Evolutionary conservation across 2,329 filamentous ascomycete species (phyloP).

Genomic region (Talaromyces sp.): DNA sequence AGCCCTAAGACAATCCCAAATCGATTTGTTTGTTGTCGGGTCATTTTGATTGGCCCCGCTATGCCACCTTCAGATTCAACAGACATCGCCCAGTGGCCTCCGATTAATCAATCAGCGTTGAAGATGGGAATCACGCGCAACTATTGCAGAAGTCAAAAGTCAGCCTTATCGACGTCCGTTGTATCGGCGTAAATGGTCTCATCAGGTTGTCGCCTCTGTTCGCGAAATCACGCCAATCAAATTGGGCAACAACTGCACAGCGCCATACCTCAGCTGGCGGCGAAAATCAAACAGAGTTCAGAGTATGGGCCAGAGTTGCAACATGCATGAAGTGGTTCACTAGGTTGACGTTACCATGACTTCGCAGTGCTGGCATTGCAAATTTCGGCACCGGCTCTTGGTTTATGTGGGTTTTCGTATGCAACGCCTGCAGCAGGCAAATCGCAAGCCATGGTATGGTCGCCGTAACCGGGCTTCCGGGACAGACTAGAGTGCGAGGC

Average conservation of each 20-base stretch:
- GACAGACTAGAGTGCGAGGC: conserved; percentile 4
- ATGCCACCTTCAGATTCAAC: background rate
- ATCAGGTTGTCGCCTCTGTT: background rate
- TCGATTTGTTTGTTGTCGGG: background rate
- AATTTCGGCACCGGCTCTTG: background rate
- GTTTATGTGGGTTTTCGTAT: conserved; percentile 3
- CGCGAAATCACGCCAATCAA: conserved; percentile 7
- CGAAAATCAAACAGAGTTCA: conserved; percentile 3
- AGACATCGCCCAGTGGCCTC: background rate
- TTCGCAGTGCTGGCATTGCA: background rate
- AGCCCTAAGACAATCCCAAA: conserved; percentile 2
- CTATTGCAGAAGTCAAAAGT: background rate
- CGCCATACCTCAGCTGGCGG: conserved; percentile 13
- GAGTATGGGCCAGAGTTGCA: background rate
- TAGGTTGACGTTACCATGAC: background rate
- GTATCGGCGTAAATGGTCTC: background rate
- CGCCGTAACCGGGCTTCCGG: conserved; percentile 6
- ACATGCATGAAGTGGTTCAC: background rate
- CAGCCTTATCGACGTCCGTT: background rate
- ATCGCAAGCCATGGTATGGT: background rate
- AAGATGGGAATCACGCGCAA: background rate
- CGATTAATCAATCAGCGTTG: conserved; percentile 8
- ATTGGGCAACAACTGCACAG: background rate
- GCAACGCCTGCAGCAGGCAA: conserved; percentile 8
- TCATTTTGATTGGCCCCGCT: background rate